Percentiles rank a stretch among this genome's conserved stretches.
These are phyloP conservation scores for Claviceps spartinae DNA, from an alignment of 2,329 filamentous ascomycete genomes.

Conservation along the genomic window DNA sequence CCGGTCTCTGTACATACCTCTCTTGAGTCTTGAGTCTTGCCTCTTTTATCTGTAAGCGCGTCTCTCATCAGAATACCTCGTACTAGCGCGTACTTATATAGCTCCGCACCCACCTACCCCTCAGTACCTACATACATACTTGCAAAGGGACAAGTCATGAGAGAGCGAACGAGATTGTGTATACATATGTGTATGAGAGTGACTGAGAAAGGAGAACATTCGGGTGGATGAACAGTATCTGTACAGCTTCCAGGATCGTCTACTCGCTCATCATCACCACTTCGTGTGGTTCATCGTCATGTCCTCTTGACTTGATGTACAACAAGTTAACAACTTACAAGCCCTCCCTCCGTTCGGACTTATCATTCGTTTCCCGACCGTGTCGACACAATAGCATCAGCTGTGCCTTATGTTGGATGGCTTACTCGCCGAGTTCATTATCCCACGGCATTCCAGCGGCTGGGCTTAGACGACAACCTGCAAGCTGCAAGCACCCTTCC, in stretches of 20 bases:
- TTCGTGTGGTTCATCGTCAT: not conserved
- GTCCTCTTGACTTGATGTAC: not conserved
- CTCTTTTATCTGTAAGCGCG: not conserved
- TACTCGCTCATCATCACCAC: not conserved
- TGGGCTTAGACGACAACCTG: not conserved
- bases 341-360: not conserved
- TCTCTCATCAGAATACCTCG: not conserved
- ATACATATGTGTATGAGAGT: not conserved
- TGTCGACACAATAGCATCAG: not conserved
- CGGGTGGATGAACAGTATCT: not conserved
- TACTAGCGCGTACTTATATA: not conserved
- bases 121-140: not conserved
- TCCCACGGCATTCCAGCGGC: not conserved
- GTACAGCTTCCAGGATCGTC: not conserved
- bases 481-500: not conserved
- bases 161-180: not conserved
- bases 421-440: not conserved
- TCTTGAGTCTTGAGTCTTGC: not conserved
- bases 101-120: not conserved
- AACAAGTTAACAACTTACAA: no score
- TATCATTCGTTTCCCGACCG: not conserved
- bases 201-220: not conserved
- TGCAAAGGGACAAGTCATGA: not conserved
- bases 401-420: not conserved
- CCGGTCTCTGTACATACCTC: not conserved